Evolutionary conservation across 257 asterid species (phyloP).

Genomic region (Fraxinus americana): DNA sequence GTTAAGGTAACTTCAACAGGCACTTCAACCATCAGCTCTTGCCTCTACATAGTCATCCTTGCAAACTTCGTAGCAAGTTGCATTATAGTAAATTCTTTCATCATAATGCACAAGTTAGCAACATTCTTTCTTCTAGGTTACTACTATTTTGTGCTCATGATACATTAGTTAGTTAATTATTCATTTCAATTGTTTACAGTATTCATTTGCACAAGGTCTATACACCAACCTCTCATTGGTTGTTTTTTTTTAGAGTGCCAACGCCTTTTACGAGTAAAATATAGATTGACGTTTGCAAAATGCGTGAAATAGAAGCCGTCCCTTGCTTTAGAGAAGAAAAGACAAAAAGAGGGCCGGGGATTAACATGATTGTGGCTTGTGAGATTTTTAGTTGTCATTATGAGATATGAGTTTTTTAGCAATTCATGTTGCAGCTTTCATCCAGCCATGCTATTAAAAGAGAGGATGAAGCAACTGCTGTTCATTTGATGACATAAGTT

Average conservation of each 20-base stretch:
- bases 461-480: no score
- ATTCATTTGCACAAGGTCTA: slow-evolving; percentile 14
- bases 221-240: slow-evolving; percentile 31
- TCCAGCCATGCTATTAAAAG: slow-evolving; percentile 24
- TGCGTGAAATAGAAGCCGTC: slow-evolving; percentile 42
- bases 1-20: slow-evolving; percentile 74
- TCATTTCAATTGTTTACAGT: no score
- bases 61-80: slow-evolving; percentile 86
- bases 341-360: slow-evolving; percentile 16
- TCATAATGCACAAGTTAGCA: slow-evolving; percentile 29
- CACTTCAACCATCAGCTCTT: slow-evolving; percentile 71
- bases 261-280: slow-evolving; percentile 27
- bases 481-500: no score
- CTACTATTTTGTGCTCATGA: slow-evolving; percentile 18
- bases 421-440: slow-evolving; percentile 53
- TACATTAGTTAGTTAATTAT: not conserved
- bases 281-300: slow-evolving; percentile 28
- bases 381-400: slow-evolving; percentile 30
- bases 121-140: slow-evolving; percentile 9
- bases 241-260: slow-evolving; percentile 27
- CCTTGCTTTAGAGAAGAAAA: slow-evolving; percentile 13
- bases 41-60: slow-evolving; percentile 84
- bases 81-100: slow-evolving; percentile 71
- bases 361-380: slow-evolving; percentile 23
- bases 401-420: slow-evolving; percentile 29